Conservation (phyloP, 176 grass and related monocot genomes). For the Themeda triandra region DNA sequence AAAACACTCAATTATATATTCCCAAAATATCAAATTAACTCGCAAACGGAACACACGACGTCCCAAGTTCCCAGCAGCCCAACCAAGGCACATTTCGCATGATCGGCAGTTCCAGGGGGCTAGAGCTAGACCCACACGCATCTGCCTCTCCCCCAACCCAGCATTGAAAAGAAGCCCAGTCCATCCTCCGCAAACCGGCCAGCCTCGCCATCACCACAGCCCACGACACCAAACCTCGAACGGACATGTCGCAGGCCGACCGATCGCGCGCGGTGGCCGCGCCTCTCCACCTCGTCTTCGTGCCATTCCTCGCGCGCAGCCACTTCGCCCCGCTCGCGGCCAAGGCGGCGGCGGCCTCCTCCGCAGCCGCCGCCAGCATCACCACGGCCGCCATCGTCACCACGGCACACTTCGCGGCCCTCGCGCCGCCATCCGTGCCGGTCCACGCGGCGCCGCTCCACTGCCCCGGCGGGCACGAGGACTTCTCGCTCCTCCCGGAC, state of each 20-base stretch:
- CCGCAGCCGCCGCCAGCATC: neutral
- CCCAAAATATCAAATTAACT: too few species aligned
- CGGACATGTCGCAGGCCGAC: neutral
- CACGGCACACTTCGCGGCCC: constrained; percentile 31
- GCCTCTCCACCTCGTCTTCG: constrained; percentile 35
- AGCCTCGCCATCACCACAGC: neutral
- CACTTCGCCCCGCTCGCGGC: constrained; percentile 38
- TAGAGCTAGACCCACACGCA: constrained; percentile 14
- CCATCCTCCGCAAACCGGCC: neutral
- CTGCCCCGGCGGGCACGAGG: constrained; percentile 12
- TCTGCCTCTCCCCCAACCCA: neutral
- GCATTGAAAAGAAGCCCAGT: neutral
- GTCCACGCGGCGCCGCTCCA: constrained; percentile 20
- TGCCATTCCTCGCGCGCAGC: constrained; percentile 47
- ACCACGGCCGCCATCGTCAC: constrained; percentile 29
- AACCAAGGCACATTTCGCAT: neutral
- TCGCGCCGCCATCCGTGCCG: neutral
- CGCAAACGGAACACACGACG: too few species aligned
- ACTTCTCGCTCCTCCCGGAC: constrained; percentile 45
- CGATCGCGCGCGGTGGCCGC: neutral
- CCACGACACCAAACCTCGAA: neutral
- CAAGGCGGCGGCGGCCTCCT: neutral
- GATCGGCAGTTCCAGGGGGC: constrained; percentile 1
- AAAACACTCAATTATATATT: too few species aligned
- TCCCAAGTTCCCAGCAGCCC: neutral